A percentile compares a stretch with the other conserved stretches of the same genome.
Evolutionary conservation across 148 eudicot species (phyloP).

Genomic region (Amaranthus cruentus): DNA sequence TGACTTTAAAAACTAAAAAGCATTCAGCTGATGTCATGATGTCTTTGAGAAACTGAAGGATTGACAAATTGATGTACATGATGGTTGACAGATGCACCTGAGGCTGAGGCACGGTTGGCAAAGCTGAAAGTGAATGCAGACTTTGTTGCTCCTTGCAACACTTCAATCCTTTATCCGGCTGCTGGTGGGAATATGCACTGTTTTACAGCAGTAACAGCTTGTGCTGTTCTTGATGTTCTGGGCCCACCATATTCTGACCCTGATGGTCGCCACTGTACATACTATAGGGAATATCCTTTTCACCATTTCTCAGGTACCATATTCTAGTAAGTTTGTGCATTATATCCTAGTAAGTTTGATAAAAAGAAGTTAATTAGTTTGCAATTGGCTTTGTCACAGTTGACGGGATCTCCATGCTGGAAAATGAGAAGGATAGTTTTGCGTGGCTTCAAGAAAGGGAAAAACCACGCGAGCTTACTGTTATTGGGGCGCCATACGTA

Average conservation of each 20-base stretch:
- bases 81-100: conserved; percentile 21
- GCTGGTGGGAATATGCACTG: conserved; percentile 92
- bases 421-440: conserved; percentile 38
- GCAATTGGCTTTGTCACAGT: conserved; percentile 22
- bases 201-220: conserved; percentile 70
- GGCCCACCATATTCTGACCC: conserved; percentile 86
- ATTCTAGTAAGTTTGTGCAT: not conserved
- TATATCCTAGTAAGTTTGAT: not conserved
- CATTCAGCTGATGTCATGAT: not conserved
- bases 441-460: conserved; percentile 85
- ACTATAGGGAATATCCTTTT: conserved; percentile 60
- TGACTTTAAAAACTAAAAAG: not conserved
- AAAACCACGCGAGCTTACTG: conserved; percentile 42
- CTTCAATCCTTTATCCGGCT: conserved; percentile 70
- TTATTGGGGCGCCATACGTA: conserved; percentile 49
- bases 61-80: not conserved
- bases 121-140: conserved; percentile 56
- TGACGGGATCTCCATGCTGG: conserved; percentile 36
- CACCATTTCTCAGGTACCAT: conserved; percentile 48
- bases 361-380: not conserved
- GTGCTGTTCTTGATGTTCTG: conserved; percentile 83
- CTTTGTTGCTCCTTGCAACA: conserved; percentile 64
- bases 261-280: conserved; percentile 80
- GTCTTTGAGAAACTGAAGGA: not conserved
- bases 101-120: conserved; percentile 44